Evolutionary conservation across 2,329 filamentous ascomycete genomes (phyloP).

Genomic region (Aspergillus sp.): DNA sequence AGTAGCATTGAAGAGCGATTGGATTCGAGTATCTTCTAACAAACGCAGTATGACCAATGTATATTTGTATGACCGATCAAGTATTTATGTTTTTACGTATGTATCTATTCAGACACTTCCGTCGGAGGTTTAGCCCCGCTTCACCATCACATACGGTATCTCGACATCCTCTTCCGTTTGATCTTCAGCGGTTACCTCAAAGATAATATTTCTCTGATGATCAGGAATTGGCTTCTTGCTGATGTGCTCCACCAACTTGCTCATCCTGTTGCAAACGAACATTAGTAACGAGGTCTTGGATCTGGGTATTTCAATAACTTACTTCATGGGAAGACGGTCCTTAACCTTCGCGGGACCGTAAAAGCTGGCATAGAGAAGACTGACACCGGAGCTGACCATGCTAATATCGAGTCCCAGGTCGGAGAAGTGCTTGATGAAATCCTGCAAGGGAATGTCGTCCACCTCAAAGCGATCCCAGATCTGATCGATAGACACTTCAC

Average conservation of each 20-base stretch:
- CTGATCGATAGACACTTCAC: conserved; percentile 82
- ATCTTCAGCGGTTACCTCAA: conserved; percentile 93
- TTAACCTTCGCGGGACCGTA: conserved; percentile 79
- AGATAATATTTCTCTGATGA: conserved; percentile 93
- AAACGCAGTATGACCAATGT: neutral
- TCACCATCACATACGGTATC: conserved; percentile 94
- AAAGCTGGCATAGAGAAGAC: conserved; percentile 90
- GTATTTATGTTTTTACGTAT: neutral
- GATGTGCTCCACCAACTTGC: conserved; percentile 80
- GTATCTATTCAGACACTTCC: neutral
- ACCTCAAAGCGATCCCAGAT: conserved; percentile 98
- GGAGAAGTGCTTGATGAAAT: conserved; percentile 81
- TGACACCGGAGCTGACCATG: conserved; percentile 98
- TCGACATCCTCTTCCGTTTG: conserved; percentile 89
- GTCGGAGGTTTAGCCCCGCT: conserved; percentile 35
- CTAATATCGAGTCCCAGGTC: conserved; percentile 76
- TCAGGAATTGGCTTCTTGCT: conserved; percentile 88
- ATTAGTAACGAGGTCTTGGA: conserved; percentile 25
- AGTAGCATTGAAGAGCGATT: neutral
- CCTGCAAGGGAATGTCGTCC: conserved; percentile 75
- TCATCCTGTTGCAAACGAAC: conserved; percentile 61
- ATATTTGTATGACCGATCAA: neutral
- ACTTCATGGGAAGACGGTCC: conserved; percentile 73
- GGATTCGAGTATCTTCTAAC: neutral
- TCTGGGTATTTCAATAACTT: conserved; percentile 37